Base-by-base conservation (phyloP, 2,329 filamentous ascomycete genomes). In the Polytolypa hystricis region DNA sequence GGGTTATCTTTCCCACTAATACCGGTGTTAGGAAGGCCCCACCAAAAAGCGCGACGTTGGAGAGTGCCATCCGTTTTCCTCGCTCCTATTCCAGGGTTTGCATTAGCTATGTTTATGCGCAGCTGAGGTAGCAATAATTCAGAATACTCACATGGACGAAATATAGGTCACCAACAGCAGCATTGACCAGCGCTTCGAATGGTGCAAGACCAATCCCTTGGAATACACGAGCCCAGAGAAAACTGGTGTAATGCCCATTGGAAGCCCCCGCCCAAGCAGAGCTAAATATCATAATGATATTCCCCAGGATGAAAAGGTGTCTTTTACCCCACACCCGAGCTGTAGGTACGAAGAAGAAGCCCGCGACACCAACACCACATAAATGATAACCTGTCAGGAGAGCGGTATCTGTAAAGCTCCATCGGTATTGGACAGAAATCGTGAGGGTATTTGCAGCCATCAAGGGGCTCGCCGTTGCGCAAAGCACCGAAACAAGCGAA, bases 321-420 rank as follows among this genome's bases (percentile, higher is more conserved):
- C 87, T 73, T 61, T 94, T 95, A 26, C 89, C 89, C 83, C 84
- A 95, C 44, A 95, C 80, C 39, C 87, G 76, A 14, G 84, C 85
- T 1, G 81, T 84, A 0, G 89, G 84, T 2, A 95, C 86, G 59
- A 87, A 87, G 45, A 95, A 69, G 56, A 91, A 76, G 34, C 84
- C 86, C 1, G 81, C 81, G 10, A 85, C 66, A 8, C 84, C 86
- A 2, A 85, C 82, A 14, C 85, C 89, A 18, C 87, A 73, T 14
- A 95, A 70, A 56, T 85, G 87, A 58, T 87, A 93, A 36, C 86
- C 87, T 0, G 87, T 95, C 27, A 94, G 64, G 9, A 91, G 66
- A 3, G 86, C 86, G 40, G 87, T 76, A 29, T 79, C 66, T n/a
- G 80, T 82, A 51, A 94, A 84, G 33, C 69, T 67, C 32, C 69